phyloP scores from a whole-genome alignment of 139 green algal species.

The Chlorella sp. region DNA sequence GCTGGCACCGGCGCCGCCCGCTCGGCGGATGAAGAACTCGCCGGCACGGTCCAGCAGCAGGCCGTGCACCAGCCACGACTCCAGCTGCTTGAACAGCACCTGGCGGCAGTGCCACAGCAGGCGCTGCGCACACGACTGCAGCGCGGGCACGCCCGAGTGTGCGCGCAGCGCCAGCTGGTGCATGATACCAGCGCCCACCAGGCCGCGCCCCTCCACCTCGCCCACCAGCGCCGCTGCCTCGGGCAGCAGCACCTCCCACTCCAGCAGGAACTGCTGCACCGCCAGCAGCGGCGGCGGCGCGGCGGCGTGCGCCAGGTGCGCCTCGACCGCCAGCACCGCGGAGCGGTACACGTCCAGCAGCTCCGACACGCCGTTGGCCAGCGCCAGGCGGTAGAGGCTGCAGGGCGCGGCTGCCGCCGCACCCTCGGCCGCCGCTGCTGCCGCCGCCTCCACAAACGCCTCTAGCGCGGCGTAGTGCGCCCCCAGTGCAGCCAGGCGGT shows the following conservation, averaged over 20 bases:
- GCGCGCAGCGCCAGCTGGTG: conserved; percentile 55
- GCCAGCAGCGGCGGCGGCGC: conserved; percentile 56
- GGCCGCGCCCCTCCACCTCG: conserved; percentile 40
- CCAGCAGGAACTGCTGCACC: conserved; percentile 70
- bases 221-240: conserved; percentile 70
- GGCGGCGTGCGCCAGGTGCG: conserved; percentile 54
- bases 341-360: conserved; percentile 83
- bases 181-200: conserved; percentile 66
- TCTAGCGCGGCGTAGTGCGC: conserved; percentile 70
- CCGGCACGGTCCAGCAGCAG: conserved; percentile 71
- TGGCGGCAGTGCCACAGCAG: conserved; percentile 93
- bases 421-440: neutral
- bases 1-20: neutral
- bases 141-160: conserved; percentile 69
- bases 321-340: conserved; percentile 75
- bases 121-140: conserved; percentile 75
- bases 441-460: conserved; percentile 65
- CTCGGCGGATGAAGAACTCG: conserved; percentile 89
- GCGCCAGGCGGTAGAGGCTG: conserved; percentile 71
- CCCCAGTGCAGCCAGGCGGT: conserved; percentile 72
- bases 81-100: conserved; percentile 85
- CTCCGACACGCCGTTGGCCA: conserved; percentile 82
- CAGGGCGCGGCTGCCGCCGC: neutral
- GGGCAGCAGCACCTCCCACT: conserved; percentile 77
- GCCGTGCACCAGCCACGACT: conserved; percentile 90